phyloP scores from a whole-genome alignment of 1,284 basidiomycete genomes.

The Trichosporon inkin region DNA sequence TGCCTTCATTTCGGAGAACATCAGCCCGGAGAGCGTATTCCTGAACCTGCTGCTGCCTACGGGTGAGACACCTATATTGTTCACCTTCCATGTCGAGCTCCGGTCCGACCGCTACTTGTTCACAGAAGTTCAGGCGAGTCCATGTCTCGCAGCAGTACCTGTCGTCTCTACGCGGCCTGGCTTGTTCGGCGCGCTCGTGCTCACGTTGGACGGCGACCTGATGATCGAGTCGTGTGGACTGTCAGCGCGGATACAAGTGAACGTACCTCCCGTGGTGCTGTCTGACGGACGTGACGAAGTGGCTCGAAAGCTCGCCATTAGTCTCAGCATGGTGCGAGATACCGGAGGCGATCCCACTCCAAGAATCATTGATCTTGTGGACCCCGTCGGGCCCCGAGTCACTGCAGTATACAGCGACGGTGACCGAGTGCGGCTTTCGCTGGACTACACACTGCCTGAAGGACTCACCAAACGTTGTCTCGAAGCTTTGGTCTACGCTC shows the following conservation, averaged over 20 bases:
- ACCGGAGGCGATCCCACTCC: slow-evolving; percentile 13
- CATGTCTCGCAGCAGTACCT: slow-evolving; percentile 56
- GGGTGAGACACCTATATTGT: slow-evolving; percentile 53
- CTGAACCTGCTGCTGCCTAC: slow-evolving; percentile 54
- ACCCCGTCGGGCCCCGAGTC: slow-evolving; percentile 53
- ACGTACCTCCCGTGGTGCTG: slow-evolving; percentile 25
- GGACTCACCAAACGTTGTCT: slow-evolving; percentile 60
- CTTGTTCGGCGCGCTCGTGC: slow-evolving; percentile 64
- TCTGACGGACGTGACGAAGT: slow-evolving; percentile 34
- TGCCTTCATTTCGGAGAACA: slow-evolving; percentile 39
- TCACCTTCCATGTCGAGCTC: slow-evolving; percentile 53
- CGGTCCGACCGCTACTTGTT: slow-evolving; percentile 42
- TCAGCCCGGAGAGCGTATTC: slow-evolving; percentile 23
- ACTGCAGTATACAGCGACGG: slow-evolving; percentile 57
- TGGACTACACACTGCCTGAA: slow-evolving; percentile 57
- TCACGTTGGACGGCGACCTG: slow-evolving; percentile 57
- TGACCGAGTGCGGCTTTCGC: slow-evolving; percentile 51
- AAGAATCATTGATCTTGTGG: slow-evolving; percentile 36
- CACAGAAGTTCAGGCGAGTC: slow-evolving; percentile 40
- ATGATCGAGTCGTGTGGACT: not conserved
- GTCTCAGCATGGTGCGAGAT: slow-evolving; percentile 34
- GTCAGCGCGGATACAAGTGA: slow-evolving; percentile 34
- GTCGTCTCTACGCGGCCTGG: slow-evolving; percentile 61
- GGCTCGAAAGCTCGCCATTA: slow-evolving; percentile 32
- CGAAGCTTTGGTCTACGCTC: slow-evolving; percentile 59